Conservation (phyloP, 2,329 filamentous ascomycete genomes). For the Trichophyton simii region DNA sequence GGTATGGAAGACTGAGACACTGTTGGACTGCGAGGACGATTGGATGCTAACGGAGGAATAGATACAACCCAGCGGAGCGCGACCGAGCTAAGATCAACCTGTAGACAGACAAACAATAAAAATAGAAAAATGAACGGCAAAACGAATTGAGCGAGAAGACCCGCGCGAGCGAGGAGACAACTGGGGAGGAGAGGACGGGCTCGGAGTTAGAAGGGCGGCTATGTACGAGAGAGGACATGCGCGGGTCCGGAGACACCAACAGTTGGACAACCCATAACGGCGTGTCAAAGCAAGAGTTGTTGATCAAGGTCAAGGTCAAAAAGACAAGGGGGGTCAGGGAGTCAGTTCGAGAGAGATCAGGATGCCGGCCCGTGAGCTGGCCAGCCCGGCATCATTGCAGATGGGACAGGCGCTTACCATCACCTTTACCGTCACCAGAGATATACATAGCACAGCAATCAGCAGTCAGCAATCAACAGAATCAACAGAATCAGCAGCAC, state of each 20-base stretch:
- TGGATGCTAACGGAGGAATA: constrained; percentile 17
- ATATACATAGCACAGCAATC: no score
- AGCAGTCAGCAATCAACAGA: no score
- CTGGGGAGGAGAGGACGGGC: background rate
- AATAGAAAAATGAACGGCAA: background rate
- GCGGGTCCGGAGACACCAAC: background rate
- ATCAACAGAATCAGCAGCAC: no score
- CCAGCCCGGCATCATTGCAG: no score
- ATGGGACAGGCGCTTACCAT: no score
- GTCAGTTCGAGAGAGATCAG: no score
- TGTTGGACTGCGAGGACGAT: constrained; percentile 7
- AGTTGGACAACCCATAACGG: background rate
- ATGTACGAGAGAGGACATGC: background rate
- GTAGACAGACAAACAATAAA: constrained; percentile 8
- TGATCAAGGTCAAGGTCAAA: no score
- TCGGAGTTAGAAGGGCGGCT: background rate
- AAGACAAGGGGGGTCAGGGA: no score
- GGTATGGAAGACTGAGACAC: constrained; percentile 41
- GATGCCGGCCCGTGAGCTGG: no score
- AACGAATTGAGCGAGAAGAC: background rate
- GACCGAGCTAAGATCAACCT: constrained; percentile 30
- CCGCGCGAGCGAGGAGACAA: background rate
- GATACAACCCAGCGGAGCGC: constrained; percentile 40
- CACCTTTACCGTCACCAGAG: no score
- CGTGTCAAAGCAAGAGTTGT: background rate